A percentile compares a stretch with the other conserved stretches of the same genome.
Conservation (phyloP, 2,329 filamentous ascomycete genomes). For the Botrytis medusae region DNA sequence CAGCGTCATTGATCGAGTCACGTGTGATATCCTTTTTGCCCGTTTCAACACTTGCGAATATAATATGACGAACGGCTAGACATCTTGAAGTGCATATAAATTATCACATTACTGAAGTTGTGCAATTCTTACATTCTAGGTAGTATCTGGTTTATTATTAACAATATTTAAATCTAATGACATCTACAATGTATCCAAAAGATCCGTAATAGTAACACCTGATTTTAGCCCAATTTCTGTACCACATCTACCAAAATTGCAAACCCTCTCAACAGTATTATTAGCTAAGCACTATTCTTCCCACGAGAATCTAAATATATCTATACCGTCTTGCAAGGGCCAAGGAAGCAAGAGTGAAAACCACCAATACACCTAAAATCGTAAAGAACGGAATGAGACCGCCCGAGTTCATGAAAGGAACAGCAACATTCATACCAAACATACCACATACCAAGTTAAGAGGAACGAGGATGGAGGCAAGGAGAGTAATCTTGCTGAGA, state of each 20-base stretch:
- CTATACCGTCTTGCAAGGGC: constrained; percentile 33
- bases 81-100: background rate
- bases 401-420: constrained; percentile 58
- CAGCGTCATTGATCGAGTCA: constrained; percentile 5
- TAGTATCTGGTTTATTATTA: background rate
- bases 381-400: constrained; percentile 58
- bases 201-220: constrained; percentile 2
- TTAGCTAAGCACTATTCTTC: background rate
- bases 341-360: constrained; percentile 45
- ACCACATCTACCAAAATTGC: background rate
- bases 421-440: constrained; percentile 76
- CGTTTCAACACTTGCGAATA: background rate
- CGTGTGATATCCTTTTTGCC: background rate
- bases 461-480: constrained; percentile 93
- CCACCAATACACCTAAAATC: constrained; percentile 57
- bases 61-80: background rate
- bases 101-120: background rate
- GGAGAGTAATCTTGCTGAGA: constrained; percentile 89
- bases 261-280: background rate
- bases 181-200: constrained; percentile 13
- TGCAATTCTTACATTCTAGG: background rate
- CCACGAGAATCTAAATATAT: constrained; percentile 34
- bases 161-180: constrained; percentile 4
- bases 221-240: background rate
- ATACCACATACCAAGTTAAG: constrained; percentile 78